Base-by-base conservation (phyloP, 169 alveolate species). In the Plasmodium vinckei region DNA sequence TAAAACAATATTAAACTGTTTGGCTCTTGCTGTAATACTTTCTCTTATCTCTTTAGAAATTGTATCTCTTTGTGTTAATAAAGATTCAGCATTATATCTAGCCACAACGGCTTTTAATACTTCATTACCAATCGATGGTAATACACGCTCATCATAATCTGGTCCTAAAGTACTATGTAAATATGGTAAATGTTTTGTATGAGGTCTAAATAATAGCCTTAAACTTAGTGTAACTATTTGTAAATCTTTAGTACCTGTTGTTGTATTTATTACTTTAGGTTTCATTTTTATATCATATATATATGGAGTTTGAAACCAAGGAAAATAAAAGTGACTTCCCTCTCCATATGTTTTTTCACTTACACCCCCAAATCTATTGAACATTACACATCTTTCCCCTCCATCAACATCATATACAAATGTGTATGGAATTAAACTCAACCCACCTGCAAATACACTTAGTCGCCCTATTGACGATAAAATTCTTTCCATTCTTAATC, bases 51-150 rank as follows among this genome's bases (percentile, higher is more conserved):
- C 98, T 71, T 95, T 92, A 44, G 99, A 95, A 42, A 98, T 98
- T 87, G 96, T 93, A 87, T 98, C 99, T 94, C 99, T 94, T 94
- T 98, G 97, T 17, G 99, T 97, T 73, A 98, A 95, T 67, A 98
- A 95, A 60, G 97, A 95, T 87, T 98, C 97, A n/a, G 99, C 99
- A 60, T 98, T 96, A 72, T 95, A 95, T 87, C 97, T 95, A 13
- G 99, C 99, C 0, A 97, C 99, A 19, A 97, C 99, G 9, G 99
- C 98, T 94, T 97, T 97, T 57, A 98, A 92, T 42, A 98, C 98
- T 95, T 98, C 99, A 92, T 98, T 98, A 61, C 99, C 99, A 73
- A 98, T 97, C 0, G 99, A 98, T 5, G 99, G 99, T 42, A 98
- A 94, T 51, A 98, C 99, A 57, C 98, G 94, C 71, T 97, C 99